A percentile compares a stretch with the other conserved stretches of the same genome.
These are phyloP conservation scores for Trametes punicea DNA, from an alignment of 768 basidiomycete genomes.

Conservation along the genomic window DNA sequence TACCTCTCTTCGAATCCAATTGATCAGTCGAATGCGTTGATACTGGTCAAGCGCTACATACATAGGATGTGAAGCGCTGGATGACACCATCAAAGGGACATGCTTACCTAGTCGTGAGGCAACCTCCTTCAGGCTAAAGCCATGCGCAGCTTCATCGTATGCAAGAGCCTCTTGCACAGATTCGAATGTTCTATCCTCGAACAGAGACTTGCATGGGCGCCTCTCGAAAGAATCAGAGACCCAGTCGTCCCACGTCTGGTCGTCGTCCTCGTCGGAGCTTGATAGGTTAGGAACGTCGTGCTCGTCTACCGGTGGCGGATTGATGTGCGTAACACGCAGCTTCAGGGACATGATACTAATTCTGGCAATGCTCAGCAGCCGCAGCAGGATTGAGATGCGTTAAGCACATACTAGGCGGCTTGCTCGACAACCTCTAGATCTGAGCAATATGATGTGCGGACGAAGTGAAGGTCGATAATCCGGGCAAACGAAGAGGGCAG, in stretches of 20 bases:
- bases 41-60: constrained; percentile 71
- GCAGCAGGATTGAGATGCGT: background rate
- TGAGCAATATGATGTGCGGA: background rate
- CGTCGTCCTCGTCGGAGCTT: constrained; percentile 33
- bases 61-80: background rate
- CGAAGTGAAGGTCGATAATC: background rate
- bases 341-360: constrained; percentile 13
- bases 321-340: constrained; percentile 8
- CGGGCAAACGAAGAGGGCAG: background rate
- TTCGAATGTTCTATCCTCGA: constrained; percentile 61
- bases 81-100: background rate
- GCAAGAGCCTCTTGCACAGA: constrained; percentile 56
- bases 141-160: constrained; percentile 58
- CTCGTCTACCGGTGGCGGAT: constrained; percentile 1
- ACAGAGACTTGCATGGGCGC: constrained; percentile 65
- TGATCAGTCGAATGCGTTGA: constrained; percentile 77
- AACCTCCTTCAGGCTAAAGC: constrained; percentile 56
- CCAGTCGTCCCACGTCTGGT: constrained; percentile 80
- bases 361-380: background rate
- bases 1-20: constrained; percentile 81
- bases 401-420: background rate
- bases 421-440: background rate
- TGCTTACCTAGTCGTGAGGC: constrained; percentile 55
- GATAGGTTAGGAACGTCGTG: constrained; percentile 10
- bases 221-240: constrained; percentile 59